Percentiles rank a stretch among this genome's conserved stretches.
phyloP scores from a whole-genome alignment of 345 rosid genomes.

The Eucalyptus rudis region DNA sequence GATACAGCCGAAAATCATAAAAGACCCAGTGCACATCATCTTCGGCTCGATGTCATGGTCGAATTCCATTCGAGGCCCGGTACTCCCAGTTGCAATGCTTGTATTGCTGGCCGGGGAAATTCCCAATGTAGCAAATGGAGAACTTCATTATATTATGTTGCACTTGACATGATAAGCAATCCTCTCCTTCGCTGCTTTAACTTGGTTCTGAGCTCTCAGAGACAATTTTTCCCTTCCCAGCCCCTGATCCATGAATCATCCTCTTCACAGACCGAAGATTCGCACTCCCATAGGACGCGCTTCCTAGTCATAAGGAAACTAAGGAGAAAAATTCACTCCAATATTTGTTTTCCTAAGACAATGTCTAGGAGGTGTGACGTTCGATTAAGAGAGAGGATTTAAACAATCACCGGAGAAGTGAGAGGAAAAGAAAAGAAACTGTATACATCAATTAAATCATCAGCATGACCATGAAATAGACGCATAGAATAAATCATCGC shows the following conservation, averaged over 20 bases:
- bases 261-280: not conserved
- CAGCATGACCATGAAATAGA: not conserved
- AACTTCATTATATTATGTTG: not conserved
- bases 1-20: not conserved
- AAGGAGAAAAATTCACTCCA: not conserved
- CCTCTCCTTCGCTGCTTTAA: not conserved
- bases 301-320: not conserved
- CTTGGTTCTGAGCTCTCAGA: not conserved
- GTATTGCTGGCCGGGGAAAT: not conserved
- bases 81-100: not conserved
- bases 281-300: not conserved
- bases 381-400: not conserved
- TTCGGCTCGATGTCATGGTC: not conserved
- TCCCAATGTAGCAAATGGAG: not conserved
- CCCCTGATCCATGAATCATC: not conserved
- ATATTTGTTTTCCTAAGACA: not conserved
- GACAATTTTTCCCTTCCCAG: not conserved
- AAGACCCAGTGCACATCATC: not conserved
- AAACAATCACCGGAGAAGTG: not conserved
- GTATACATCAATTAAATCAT: not conserved
- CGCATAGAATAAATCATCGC: not conserved
- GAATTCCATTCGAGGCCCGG: not conserved
- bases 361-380: not conserved
- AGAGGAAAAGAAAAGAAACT: not conserved
- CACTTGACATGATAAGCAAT: not conserved